Conservation (phyloP, 2,329 filamentous ascomycete species). For the Aspergillus pseudotamarii region DNA sequence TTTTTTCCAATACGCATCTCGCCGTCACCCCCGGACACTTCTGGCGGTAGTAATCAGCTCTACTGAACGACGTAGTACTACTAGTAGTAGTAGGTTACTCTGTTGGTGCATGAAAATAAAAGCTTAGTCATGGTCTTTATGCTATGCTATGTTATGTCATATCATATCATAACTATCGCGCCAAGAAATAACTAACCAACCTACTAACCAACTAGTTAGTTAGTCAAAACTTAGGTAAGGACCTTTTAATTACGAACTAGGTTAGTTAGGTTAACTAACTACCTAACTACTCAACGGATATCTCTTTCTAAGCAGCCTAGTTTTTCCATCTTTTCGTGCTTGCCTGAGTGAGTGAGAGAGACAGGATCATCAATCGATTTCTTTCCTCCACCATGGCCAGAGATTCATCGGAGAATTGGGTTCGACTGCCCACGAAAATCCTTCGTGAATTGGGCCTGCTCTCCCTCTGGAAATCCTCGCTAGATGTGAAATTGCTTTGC, state of each 20-base stretch:
- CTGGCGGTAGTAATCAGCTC: background rate
- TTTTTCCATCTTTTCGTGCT: background rate
- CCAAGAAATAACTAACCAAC: background rate
- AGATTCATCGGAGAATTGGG: background rate
- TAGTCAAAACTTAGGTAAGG: no score
- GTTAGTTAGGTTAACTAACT: no score
- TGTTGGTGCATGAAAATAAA: background rate
- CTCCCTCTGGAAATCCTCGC: slow-evolving; percentile 40
- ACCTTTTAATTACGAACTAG: no score
- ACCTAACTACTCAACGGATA: no score
- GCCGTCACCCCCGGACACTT: no score
- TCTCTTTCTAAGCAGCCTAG: background rate
- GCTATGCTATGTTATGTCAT: background rate
- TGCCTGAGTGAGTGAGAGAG: background rate
- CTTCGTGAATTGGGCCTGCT: slow-evolving; percentile 40
- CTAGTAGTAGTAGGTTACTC: background rate
- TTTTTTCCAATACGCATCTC: background rate
- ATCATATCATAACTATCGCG: background rate
- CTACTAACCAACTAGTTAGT: no score
- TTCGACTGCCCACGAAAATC: slow-evolving; percentile 10
- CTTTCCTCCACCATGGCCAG: background rate
- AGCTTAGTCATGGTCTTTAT: no score
- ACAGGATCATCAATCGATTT: background rate
- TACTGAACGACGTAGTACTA: background rate
- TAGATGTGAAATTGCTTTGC: slow-evolving; percentile 43